Percentiles rank a stretch among this genome's conserved stretches.
phyloP scores from a whole-genome alignment of 78 protist genomes.

The Dictyostelium firmibasis region DNA sequence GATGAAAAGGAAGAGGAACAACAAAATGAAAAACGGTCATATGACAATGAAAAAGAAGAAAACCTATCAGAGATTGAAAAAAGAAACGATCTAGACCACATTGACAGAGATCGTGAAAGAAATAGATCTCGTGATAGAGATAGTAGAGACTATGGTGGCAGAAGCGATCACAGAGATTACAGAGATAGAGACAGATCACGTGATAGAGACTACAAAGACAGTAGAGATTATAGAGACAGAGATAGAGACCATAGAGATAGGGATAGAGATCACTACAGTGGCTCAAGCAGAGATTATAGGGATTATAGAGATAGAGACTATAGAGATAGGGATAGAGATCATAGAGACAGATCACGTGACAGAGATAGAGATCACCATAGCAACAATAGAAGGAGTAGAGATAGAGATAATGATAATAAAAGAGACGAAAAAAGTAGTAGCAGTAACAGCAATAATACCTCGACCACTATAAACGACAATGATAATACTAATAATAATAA shows the following conservation, averaged over 20 bases:
- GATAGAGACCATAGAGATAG: conserved; percentile 8
- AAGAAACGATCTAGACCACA: not conserved
- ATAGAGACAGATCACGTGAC: not conserved
- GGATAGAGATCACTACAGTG: conserved; percentile 3
- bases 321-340: not conserved
- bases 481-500: no score
- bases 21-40: no score
- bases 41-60: not conserved
- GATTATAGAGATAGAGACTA: not conserved
- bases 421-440: not conserved
- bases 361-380: not conserved
- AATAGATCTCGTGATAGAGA: not conserved
- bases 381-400: not conserved
- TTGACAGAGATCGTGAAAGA: not conserved
- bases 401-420: not conserved
- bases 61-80: not conserved
- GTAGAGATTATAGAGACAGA: not conserved
- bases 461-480: no score
- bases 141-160: not conserved
- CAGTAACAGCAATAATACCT: not conserved
- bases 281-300: conserved; percentile 7
- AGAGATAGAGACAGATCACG: not conserved
- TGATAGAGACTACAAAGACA: not conserved
- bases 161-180: not conserved
- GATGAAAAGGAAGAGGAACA: not conserved